Evolutionary conservation across 257 asterid genomes (phyloP).

Genomic region (Voacanga thouarsii): DNA sequence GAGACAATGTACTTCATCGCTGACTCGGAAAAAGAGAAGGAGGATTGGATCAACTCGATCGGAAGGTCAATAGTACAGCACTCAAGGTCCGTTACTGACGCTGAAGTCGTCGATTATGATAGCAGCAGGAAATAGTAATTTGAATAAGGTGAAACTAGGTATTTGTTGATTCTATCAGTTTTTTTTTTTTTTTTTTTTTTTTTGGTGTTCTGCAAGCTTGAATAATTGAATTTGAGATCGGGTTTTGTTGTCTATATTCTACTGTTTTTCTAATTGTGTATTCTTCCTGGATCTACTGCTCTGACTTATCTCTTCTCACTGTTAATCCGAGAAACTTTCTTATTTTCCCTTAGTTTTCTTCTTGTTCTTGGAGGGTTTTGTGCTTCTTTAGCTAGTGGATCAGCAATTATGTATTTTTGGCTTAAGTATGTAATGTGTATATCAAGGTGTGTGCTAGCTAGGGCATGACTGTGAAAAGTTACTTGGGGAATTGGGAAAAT

Average conservation of each 20-base stretch:
- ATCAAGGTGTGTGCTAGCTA: background rate
- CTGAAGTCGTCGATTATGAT: slow-evolving; percentile 81
- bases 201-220: background rate
- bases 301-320: background rate
- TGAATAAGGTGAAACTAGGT: slow-evolving; percentile 8
- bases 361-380: background rate
- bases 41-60: slow-evolving; percentile 92
- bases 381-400: background rate
- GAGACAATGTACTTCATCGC: slow-evolving; percentile 93
- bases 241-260: background rate
- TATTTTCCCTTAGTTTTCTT: background rate
- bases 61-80: slow-evolving; percentile 88
- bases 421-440: background rate
- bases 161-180: background rate
- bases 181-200: background rate
- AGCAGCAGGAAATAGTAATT: slow-evolving; percentile 32
- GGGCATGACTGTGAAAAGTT: background rate
- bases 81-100: slow-evolving; percentile 79
- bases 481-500: background rate
- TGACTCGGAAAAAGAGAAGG: slow-evolving; percentile 88
- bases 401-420: background rate
- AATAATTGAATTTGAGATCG: background rate
- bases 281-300: background rate
- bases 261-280: slow-evolving; percentile 10
- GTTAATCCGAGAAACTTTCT: background rate